Conservation (phyloP, 768 basidiomycete species). For the Suillus spraguei region DNA sequence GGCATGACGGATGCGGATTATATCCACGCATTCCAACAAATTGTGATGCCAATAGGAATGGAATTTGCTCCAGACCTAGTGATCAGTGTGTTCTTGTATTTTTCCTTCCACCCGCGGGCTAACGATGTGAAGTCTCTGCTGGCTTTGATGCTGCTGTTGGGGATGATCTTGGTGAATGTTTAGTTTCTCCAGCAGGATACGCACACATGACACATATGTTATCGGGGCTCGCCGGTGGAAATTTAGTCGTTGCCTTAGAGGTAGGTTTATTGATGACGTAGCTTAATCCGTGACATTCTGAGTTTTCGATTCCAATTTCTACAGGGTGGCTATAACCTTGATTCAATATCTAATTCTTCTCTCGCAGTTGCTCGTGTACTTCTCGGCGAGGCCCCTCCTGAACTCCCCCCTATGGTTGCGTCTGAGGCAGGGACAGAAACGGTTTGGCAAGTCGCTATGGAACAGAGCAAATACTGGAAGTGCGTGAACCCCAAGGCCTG, state of each 20-base stretch:
- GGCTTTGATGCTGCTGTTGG: conserved; percentile 97
- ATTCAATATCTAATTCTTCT: conserved; percentile 85
- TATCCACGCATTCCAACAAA: conserved; percentile 91
- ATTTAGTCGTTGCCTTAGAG: conserved; percentile 91
- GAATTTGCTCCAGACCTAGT: conserved; percentile 97
- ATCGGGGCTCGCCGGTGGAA: conserved; percentile 82
- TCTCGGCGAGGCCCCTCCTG: conserved; percentile 85
- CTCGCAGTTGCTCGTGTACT: conserved; percentile 85
- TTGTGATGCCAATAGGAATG: conserved; percentile 96
- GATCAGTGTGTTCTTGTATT: conserved; percentile 65
- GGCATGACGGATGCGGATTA: conserved; percentile 97
- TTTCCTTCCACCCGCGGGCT: neutral
- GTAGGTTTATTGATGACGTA: conserved; percentile 42
- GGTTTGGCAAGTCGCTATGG: conserved; percentile 82
- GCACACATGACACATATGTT: conserved; percentile 99
- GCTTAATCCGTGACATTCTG: neutral
- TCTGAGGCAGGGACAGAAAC: conserved; percentile 86
- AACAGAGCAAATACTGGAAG: conserved; percentile 93
- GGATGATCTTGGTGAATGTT: conserved; percentile 89
- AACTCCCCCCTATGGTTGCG: conserved; percentile 71
- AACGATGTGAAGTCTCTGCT: conserved; percentile 75
- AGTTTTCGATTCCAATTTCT: neutral
- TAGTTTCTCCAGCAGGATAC: conserved; percentile 90
- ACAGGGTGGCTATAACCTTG: conserved; percentile 94
- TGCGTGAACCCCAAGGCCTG: conserved; percentile 78